These are phyloP conservation scores for Tricholoma sp. DNA, from an alignment of 768 basidiomycete genomes.

Conservation along the genomic window DNA sequence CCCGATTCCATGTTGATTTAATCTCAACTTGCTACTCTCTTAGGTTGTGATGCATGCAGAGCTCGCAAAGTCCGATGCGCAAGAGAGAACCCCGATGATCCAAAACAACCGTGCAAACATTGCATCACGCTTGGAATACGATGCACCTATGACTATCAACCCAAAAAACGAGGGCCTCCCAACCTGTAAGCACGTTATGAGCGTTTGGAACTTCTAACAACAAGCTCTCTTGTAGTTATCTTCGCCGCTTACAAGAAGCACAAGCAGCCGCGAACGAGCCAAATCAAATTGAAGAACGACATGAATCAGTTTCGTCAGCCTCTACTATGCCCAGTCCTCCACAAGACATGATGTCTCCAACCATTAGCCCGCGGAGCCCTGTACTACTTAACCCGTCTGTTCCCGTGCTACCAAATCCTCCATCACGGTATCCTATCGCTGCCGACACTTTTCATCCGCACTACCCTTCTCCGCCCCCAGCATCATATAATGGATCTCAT, in stretches of 20 bases:
- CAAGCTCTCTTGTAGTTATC: slow-evolving; percentile 37
- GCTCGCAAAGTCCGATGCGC: slow-evolving; percentile 85
- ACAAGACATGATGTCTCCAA: slow-evolving; percentile 41
- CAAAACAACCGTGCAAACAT: slow-evolving; percentile 80
- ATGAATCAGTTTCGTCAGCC: slow-evolving; percentile 39
- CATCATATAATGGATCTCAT: slow-evolving; percentile 36
- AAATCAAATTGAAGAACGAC: slow-evolving; percentile 31
- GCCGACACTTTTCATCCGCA: slow-evolving; percentile 63
- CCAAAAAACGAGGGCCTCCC: slow-evolving; percentile 90
- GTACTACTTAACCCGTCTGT: slow-evolving; percentile 51
- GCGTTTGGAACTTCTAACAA: slow-evolving; percentile 5
- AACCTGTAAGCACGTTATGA: slow-evolving; percentile 59
- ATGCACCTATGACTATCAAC: slow-evolving; percentile 90
- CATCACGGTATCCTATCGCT: slow-evolving; percentile 67
- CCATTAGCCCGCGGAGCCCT: slow-evolving; percentile 38
- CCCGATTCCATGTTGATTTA: neutral
- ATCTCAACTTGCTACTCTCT: slow-evolving; percentile 12
- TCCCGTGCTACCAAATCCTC: slow-evolving; percentile 45
- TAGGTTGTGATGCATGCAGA: slow-evolving; percentile 84
- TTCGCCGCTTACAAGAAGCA: slow-evolving; percentile 77
- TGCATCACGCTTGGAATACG: slow-evolving; percentile 76
- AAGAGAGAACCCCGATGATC: slow-evolving; percentile 71
- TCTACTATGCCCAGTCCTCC: slow-evolving; percentile 46
- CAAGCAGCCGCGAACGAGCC: slow-evolving; percentile 47
- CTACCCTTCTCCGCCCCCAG: slow-evolving; percentile 36